Evolutionary conservation across 176 grass and related monocot genomes (phyloP), one percentile per base, ranked within the genome.

Genomic region (Pontederia crassipes): DNA sequence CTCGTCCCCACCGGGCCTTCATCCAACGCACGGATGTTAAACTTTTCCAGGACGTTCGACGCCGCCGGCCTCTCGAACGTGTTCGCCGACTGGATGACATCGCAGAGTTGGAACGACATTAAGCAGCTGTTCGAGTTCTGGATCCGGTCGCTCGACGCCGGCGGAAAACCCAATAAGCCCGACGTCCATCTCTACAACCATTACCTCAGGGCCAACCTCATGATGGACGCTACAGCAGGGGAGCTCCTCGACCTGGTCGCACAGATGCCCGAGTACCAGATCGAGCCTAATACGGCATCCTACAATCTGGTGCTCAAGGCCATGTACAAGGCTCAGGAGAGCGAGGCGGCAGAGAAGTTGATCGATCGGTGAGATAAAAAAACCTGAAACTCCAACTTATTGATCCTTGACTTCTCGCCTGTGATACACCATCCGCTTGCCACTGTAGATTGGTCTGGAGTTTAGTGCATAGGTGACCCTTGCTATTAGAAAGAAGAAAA

Each of bases 171-270:
- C 35, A 98, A 98, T 49, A 86, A 79, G 55, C 85, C 94, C 8
- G 87, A 93, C 70, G 85, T 86, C 18, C 77, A 93, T 64, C 88
- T 98, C 53, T 98, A 81, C 78, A 98, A 93, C 75, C 84, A 98
- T 73, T 89, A 89, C 73, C 76, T 98, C 47, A 80, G 85, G 46
- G 88, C 85, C 11, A 78, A 70, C 28, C 81, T 93, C 72, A 93
- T 92, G 88, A 4, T 68, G 53, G 77, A 64, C n/a, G 81, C 81
- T 5, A 10, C 15, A 9, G 75, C 87, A 11, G 70, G 71, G 28
- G 78, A 83, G 55, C 72, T 93, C 65, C 79, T 93, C 29, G 88
- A 98, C 67, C 76, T 93, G 29, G 82, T 81, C 14, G 81, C 89
- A 11, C 77, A 86, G 79, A 92, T 98, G 93, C 84, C 77, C 9